phyloP scores from a whole-genome alignment of 2,329 filamentous ascomycete species.

The Epicoccum sorghinum region DNA sequence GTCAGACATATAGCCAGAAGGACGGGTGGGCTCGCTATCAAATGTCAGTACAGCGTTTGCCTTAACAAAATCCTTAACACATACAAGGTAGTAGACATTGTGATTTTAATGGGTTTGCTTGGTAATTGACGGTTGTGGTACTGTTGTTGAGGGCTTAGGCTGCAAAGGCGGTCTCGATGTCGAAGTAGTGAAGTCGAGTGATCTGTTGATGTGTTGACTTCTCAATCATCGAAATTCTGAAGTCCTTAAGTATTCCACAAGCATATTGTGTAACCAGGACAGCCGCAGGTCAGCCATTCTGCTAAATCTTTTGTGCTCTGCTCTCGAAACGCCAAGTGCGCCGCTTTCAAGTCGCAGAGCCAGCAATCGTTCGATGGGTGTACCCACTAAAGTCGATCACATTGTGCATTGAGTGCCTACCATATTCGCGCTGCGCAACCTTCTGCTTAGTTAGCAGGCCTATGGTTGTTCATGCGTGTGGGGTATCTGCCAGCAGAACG shows the following conservation, averaged over 20 bases:
- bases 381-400: slow-evolving; percentile 13
- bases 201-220: slow-evolving; percentile 28
- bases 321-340: slow-evolving; percentile 32
- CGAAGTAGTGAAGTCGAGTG: slow-evolving; percentile 28
- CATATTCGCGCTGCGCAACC: not conserved
- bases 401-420: not conserved
- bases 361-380: slow-evolving; percentile 32
- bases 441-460: not conserved
- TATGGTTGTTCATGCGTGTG: slow-evolving; percentile 12
- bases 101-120: not conserved
- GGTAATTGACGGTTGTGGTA: slow-evolving; percentile 3
- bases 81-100: slow-evolving; percentile 42
- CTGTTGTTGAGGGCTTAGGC: slow-evolving; percentile 10
- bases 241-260: slow-evolving; percentile 35
- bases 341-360: slow-evolving; percentile 26
- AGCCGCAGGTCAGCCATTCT: not conserved
- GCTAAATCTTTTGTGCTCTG: not conserved
- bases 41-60: slow-evolving; percentile 4
- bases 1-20: slow-evolving; percentile 43
- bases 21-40: slow-evolving; percentile 36
- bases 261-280: not conserved
- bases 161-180: not conserved
- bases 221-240: not conserved
- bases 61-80: not conserved
- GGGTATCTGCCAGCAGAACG: slow-evolving; percentile 11